Evolutionary conservation across 2,329 filamentous ascomycete species (phyloP).

Genomic region (Blumeria hordei): DNA sequence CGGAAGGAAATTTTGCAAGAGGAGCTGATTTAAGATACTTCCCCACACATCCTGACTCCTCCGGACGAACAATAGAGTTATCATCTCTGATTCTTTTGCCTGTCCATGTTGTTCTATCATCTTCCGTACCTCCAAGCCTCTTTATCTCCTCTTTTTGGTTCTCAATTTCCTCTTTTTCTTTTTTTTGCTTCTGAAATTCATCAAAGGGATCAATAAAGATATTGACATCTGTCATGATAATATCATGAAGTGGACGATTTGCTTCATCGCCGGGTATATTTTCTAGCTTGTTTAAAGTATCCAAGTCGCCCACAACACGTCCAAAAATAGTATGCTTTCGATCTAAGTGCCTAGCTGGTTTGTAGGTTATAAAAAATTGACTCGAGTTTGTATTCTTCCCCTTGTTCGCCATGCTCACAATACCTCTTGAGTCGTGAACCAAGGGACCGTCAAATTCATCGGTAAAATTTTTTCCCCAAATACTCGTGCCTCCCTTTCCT

Average conservation of each 20-base stretch:
- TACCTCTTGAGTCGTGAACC: constrained; percentile 59
- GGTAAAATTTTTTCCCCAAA: constrained; percentile 85
- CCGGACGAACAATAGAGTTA: constrained; percentile 27
- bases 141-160: constrained; percentile 36
- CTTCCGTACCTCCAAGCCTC: constrained; percentile 48
- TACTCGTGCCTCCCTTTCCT: constrained; percentile 66
- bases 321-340: constrained; percentile 96
- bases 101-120: constrained; percentile 86
- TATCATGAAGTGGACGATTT: constrained; percentile 52
- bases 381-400: constrained; percentile 92
- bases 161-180: constrained; percentile 33
- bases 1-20: constrained; percentile 20
- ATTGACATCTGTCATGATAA: constrained; percentile 58
- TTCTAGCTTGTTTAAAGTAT: constrained; percentile 55
- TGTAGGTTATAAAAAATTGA: constrained; percentile 88
- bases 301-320: constrained; percentile 51
- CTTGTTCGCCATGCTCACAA: constrained; percentile 92
- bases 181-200: constrained; percentile 61
- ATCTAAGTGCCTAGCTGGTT: constrained; percentile 63
- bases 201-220: constrained; percentile 90
- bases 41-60: constrained; percentile 29
- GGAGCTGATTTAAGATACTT: constrained; percentile 56
- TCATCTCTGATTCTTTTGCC: constrained; percentile 63
- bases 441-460: constrained; percentile 83
- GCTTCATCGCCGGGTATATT: constrained; percentile 48